A percentile compares a stretch with the other conserved stretches of the same genome.
phyloP scores from a whole-genome alignment of 495 filamentous ascomycete species.

The Aspergillus ostianus region DNA sequence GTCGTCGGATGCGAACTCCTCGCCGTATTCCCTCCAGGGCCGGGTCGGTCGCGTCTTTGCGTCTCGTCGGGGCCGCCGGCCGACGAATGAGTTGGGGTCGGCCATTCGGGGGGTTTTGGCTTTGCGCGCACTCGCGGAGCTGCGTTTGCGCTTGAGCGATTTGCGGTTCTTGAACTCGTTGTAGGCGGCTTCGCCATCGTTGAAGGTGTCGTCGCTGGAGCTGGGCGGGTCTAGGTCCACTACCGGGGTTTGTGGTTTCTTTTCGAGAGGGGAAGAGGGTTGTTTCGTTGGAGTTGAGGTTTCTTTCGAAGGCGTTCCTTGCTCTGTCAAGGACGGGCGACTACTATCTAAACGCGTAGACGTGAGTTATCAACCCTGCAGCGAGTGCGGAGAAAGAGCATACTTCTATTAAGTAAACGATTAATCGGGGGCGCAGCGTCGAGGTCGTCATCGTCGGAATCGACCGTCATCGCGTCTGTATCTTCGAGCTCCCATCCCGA shows the following conservation, averaged over 20 bases:
- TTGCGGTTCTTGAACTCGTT: constrained; percentile 60
- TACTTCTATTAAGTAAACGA: constrained; percentile 13
- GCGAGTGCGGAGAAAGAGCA: constrained; percentile 8
- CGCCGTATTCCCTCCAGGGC: constrained; percentile 36
- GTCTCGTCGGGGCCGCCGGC: constrained; percentile 25
- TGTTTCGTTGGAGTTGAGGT: constrained; percentile 5
- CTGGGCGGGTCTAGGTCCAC: constrained; percentile 21
- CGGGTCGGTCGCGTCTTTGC: constrained; percentile 18
- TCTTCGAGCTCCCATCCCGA: constrained; percentile 19
- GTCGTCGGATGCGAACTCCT: constrained; percentile 48
- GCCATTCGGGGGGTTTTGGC: constrained; percentile 36
- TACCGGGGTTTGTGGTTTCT: constrained; percentile 14
- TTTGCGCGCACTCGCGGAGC: constrained; percentile 46
- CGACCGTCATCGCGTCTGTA: constrained; percentile 28
- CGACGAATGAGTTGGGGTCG: constrained; percentile 29
- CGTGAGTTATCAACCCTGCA: constrained; percentile 2
- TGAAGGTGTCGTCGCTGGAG: constrained; percentile 40
- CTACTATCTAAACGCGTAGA: background rate
- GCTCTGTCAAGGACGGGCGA: background rate
- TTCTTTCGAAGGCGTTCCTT: background rate
- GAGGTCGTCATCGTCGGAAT: constrained; percentile 43
- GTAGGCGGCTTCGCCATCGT: constrained; percentile 53
- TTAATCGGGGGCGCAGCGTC: constrained; percentile 28
- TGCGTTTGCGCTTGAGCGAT: constrained; percentile 51
- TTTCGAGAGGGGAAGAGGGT: constrained; percentile 14